Evolutionary conservation across 176 grass and related monocot genomes (phyloP), one percentile per base, ranked within the genome.

Genomic region (Carex myosuroides): DNA sequence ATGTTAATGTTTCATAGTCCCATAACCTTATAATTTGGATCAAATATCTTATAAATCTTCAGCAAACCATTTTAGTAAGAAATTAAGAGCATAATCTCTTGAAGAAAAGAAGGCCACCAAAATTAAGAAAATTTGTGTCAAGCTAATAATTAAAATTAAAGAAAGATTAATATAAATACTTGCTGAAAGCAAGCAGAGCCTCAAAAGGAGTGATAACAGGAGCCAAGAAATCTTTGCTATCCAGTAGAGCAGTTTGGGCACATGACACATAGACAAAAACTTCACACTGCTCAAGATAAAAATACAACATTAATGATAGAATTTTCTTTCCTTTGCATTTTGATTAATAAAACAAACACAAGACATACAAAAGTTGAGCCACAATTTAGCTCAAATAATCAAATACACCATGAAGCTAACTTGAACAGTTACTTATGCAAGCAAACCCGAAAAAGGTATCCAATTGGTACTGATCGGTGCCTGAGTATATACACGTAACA

Each of bases 221-320:
- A 78, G 92, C 81, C 67, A 98, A 85, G 84, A 91, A 94, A 66
- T 98, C 95, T 59, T 98, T 98, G 92, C 95, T 95, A 88, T 95
- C 95, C 89, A 98, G 72, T 57, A 98, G 70, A 85, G 95, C 95
- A 81, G 95, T 98, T 87, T 98, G 92, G 9, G 95, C 92, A 89
- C 95, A 98, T 21, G 92, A 98, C 74, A 98, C 95, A 89, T 94
- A 95, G 29, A 98, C 91, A 89, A 98, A 98, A 82, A 95, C 80
- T 86, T 98, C 95, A 56, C 90, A 92, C 95, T 98, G 86, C 60
- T 50, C 54, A 77, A 80, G 13, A 82, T 30, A 69, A 76, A 80
- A 65, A 37, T 16, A 7, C 9, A 18, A 32, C 50, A 24, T 78
- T 52, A 78, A 9, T 33, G 33, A 54, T 14, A 57, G 6, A 3